phyloP scores from a whole-genome alignment of 2,329 filamentous ascomycete species.

The Myotisia sp. region DNA sequence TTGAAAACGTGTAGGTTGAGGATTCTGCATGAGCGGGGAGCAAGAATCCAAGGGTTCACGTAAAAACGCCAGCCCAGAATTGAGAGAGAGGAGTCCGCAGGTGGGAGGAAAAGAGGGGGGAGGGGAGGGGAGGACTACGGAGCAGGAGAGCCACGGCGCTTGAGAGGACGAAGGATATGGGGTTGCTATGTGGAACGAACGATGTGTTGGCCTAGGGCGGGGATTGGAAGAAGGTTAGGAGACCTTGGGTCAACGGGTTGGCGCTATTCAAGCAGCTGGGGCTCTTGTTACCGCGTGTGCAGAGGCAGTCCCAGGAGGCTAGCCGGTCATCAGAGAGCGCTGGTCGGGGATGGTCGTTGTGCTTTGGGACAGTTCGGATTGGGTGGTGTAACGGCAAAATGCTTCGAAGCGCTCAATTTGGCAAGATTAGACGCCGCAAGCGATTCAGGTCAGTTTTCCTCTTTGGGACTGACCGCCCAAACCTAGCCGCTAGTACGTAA shows the following conservation, averaged over 20 bases:
- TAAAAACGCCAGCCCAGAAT: too few species aligned
- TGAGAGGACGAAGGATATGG: background rate
- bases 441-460: conserved; percentile 6
- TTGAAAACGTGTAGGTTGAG: too few species aligned
- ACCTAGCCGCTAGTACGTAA: too few species aligned
- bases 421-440: conserved; percentile 12
- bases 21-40: too few species aligned
- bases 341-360: too few species aligned
- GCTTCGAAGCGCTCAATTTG: conserved; percentile 9
- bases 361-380: too few species aligned
- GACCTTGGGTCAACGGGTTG: too few species aligned
- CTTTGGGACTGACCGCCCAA: conserved; percentile 10
- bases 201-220: background rate
- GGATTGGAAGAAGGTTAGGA: background rate
- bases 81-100: too few species aligned
- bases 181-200: background rate
- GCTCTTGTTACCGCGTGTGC: background rate
- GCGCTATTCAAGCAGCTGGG: too few species aligned
- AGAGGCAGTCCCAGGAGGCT: background rate
- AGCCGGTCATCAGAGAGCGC: too few species aligned
- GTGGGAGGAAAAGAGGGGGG: background rate
- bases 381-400: conserved; percentile 12
- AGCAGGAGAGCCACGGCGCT: conserved; percentile 1
- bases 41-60: too few species aligned
- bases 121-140: background rate